Evolutionary conservation across 768 basidiomycete species (phyloP).

Genomic region (Suillus sp.): DNA sequence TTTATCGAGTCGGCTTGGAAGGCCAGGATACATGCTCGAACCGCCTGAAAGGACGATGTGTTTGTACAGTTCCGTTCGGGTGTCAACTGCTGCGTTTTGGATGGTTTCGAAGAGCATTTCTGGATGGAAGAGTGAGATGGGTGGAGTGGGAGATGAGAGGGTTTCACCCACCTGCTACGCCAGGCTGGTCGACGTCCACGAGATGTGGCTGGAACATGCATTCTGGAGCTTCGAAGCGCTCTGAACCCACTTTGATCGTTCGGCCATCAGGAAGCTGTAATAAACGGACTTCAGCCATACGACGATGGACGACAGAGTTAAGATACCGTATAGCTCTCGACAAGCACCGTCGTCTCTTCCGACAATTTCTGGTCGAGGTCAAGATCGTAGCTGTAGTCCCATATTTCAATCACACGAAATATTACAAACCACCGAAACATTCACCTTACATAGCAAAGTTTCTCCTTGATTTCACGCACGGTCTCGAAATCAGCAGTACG

Average conservation of each 20-base stretch:
- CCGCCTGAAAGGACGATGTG: slow-evolving; percentile 98
- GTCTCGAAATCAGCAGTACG: slow-evolving; percentile 99
- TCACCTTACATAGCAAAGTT: slow-evolving; percentile 95
- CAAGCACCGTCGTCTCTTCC: slow-evolving; percentile 95
- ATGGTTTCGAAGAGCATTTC: slow-evolving; percentile 98
- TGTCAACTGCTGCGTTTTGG: slow-evolving; percentile 87
- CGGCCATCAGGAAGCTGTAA: slow-evolving; percentile 90
- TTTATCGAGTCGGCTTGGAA: slow-evolving; percentile 96
- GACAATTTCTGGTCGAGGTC: slow-evolving; percentile 90
- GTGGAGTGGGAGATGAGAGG: not conserved
- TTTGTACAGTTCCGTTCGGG: slow-evolving; percentile 91
- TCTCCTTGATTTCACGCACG: slow-evolving; percentile 98
- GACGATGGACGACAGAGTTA: not conserved
- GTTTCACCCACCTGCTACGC: slow-evolving; percentile 86
- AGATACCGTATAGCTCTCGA: slow-evolving; percentile 92
- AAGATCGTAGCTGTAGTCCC: slow-evolving; percentile 79
- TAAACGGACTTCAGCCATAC: slow-evolving; percentile 14
- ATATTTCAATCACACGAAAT: slow-evolving; percentile 3
- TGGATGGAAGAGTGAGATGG: slow-evolving; percentile 24
- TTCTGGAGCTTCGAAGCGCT: slow-evolving; percentile 98
- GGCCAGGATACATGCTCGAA: slow-evolving; percentile 98
- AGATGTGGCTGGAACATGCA: slow-evolving; percentile 99
- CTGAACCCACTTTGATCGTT: slow-evolving; percentile 95
- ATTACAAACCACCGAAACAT: not conserved
- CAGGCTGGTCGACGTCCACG: slow-evolving; percentile 95